Evolutionary conservation across 139 green algal genomes (phyloP).

Genomic region (Chlamydomonas eustigma): DNA sequence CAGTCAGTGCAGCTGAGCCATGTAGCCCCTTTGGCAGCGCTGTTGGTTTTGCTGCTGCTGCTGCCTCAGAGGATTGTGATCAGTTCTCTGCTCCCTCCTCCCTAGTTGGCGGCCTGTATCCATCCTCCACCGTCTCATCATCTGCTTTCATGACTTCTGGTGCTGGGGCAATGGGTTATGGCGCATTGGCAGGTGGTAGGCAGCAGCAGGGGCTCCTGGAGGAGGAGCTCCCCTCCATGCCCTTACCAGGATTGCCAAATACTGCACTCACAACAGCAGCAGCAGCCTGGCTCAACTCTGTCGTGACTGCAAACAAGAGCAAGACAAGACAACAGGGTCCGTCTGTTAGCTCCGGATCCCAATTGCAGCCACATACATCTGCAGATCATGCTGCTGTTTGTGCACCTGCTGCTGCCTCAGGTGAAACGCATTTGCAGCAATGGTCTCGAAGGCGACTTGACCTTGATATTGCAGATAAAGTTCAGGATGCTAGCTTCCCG

Average conservation of each 20-base stretch:
- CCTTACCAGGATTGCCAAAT: neutral
- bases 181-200: too few species aligned
- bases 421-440: too few species aligned
- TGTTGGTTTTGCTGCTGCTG: neutral
- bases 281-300: slow-evolving; percentile 15
- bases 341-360: too few species aligned
- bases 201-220: too few species aligned
- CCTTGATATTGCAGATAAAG: too few species aligned
- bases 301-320: neutral
- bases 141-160: neutral
- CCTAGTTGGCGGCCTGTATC: neutral
- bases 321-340: too few species aligned
- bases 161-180: neutral
- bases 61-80: neutral
- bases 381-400: too few species aligned
- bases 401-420: too few species aligned
- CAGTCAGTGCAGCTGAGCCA: neutral
- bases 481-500: too few species aligned
- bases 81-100: neutral
- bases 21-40: neutral
- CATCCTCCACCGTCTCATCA: neutral
- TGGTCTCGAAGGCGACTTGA: too few species aligned
- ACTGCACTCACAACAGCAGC: slow-evolving; percentile 18
- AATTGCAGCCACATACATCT: too few species aligned
- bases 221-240: slow-evolving; percentile 12